Evolutionary conservation across 805 yeast species (phyloP), one percentile per base, ranked within the genome.

Genomic region (Martiniozyma abietophila): DNA sequence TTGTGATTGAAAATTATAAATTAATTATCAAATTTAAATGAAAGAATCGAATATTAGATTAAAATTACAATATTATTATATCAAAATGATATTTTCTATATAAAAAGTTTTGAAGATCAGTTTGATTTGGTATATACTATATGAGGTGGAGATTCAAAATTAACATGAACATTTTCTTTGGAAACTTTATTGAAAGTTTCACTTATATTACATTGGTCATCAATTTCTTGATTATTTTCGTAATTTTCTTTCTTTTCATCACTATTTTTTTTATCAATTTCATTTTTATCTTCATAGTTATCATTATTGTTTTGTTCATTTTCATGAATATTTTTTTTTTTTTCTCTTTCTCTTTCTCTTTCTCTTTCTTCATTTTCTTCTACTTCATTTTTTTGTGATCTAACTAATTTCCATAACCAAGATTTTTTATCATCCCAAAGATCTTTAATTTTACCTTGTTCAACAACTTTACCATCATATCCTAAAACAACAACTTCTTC

Each of bases 401-500:
- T 44, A n/a, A 59, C 38, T 21, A 59, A 42, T 39, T 45, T 53
- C 46, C 54, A 59, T 9, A 59, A 40, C 33, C 51, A 44, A 19
- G 61, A 55, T 4, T 49, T 44, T 20, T 48, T 45, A 61, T 71
- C 55, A 4, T 61, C 52, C 45, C 70, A 69, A 27, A 83, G 60
- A 21, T 69, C 74, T n/a, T 62, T 61, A 51, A 76, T 83, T 26
- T 65, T 52, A 11, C 94, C 94, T 20, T 78, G 74, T 55, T 82
- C 94, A 1, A 71, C 88, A 36, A 84, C 86, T 31, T 64, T 69
- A 5, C 95, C 94, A 24, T 78, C 73, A 28, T 71, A 69, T 4
- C 88, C 89, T 22, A 88, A 56, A 3, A 89, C 96, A 31, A 89
- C 67, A 2, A 89, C 78, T 41, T 86, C 69, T 31, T 85, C 80